Conservation (phyloP, 2,329 filamentous ascomycete species). For the Coniochaeta ligniaria region DNA sequence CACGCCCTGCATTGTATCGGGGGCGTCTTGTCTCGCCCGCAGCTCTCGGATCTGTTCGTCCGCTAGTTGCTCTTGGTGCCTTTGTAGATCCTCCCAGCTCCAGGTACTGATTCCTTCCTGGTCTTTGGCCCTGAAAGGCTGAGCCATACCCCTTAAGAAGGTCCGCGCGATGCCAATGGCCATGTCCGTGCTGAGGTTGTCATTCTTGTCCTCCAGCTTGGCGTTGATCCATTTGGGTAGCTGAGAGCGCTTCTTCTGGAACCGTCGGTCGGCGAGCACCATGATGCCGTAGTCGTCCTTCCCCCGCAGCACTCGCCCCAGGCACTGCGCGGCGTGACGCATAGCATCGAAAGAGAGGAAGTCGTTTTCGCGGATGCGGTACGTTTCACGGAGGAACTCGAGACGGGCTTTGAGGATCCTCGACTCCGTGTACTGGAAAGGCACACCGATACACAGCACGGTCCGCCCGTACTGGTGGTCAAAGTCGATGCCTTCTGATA, state of each 20-base stretch:
- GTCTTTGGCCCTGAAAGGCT: conserved; percentile 74
- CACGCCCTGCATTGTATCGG: conserved; percentile 15
- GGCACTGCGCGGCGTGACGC: conserved; percentile 95
- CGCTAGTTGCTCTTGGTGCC: conserved; percentile 69
- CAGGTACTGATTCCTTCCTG: conserved; percentile 93
- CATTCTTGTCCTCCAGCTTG: conserved; percentile 75
- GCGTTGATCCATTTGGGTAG: conserved; percentile 96
- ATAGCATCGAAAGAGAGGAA: conserved; percentile 98
- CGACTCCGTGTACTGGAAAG: conserved; percentile 98
- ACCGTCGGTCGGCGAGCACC: conserved; percentile 91
- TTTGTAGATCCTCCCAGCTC: conserved; percentile 71
- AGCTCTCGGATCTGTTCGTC: conserved; percentile 60
- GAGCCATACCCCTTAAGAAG: conserved; percentile 86
- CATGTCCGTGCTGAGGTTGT: conserved; percentile 93
- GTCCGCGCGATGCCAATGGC: conserved; percentile 82
- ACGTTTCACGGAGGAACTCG: conserved; percentile 94
- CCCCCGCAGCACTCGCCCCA: conserved; percentile 87
- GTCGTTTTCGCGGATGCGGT: conserved; percentile 93
- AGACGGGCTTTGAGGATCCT: conserved; percentile 92
- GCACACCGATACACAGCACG: conserved; percentile 92
- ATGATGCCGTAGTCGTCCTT: conserved; percentile 99
- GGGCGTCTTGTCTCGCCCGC: conserved; percentile 35
- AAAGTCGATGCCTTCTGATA: conserved; percentile 97
- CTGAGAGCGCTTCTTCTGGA: conserved; percentile 84
- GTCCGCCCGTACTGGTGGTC: conserved; percentile 97